Percentiles rank a stretch among this genome's conserved stretches.
Evolutionary conservation across 2,329 filamentous ascomycete species (phyloP).

Genomic region (Eutypa lata): DNA sequence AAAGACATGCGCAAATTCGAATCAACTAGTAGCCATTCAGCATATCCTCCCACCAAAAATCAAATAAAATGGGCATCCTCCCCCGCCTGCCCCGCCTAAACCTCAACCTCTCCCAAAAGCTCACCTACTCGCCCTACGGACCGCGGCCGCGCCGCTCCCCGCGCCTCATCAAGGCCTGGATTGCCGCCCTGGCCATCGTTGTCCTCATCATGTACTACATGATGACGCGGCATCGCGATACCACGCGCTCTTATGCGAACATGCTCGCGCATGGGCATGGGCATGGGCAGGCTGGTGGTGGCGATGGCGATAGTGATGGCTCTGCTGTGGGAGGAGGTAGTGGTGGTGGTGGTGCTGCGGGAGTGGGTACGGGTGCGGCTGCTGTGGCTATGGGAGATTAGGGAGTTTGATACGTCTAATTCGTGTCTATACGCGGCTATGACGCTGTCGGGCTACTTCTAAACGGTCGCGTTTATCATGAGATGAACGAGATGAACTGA

Average conservation of each 20-base stretch:
- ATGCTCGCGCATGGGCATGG: constrained; percentile 12
- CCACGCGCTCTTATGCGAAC: constrained; percentile 11
- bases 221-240: constrained; percentile 18
- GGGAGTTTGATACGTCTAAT: neutral
- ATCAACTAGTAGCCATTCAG: neutral
- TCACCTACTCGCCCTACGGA: constrained; percentile 26
- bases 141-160: constrained; percentile 24
- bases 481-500: no score
- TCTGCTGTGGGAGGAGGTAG: no score
- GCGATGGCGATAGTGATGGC: no score
- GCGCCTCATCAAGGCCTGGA: constrained; percentile 24
- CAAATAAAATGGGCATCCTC: neutral
- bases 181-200: constrained; percentile 20
- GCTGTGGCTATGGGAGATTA: neutral
- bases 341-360: constrained; percentile 3
- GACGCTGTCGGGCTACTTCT: no score
- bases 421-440: neutral
- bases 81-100: neutral
- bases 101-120: neutral
- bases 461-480: neutral
- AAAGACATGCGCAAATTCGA: neutral
- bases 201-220: constrained; percentile 24
- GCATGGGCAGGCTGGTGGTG: constrained; percentile 3
- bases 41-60: no score
- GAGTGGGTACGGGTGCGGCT: neutral